Evolutionary conservation across 2,329 filamentous ascomycete genomes (phyloP).

Genomic region (Grosmannia clavigera): DNA sequence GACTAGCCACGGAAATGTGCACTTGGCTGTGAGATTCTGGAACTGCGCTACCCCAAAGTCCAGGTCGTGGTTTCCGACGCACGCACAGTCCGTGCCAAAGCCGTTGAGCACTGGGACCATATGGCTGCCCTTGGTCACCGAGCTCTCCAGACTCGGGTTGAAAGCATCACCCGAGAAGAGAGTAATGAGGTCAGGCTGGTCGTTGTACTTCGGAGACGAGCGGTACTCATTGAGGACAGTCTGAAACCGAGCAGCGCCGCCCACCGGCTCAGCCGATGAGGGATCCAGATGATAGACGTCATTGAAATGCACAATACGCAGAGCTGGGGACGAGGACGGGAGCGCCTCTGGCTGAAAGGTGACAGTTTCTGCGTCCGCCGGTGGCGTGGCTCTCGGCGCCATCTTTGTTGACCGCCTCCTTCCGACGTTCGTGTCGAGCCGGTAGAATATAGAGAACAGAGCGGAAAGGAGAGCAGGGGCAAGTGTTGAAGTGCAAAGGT

Average conservation of each 20-base stretch:
- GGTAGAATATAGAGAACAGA: background rate
- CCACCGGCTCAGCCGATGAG: conserved; percentile 66
- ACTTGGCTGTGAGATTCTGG: conserved; percentile 57
- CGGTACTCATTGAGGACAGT: conserved; percentile 66
- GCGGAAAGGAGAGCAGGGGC: background rate
- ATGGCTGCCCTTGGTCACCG: conserved; percentile 78
- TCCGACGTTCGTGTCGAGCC: background rate
- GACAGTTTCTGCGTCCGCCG: conserved; percentile 7
- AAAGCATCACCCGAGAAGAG: conserved; percentile 89
- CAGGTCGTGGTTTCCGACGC: conserved; percentile 83
- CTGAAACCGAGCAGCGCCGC: conserved; percentile 71
- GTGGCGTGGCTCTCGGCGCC: background rate
- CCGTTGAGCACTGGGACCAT: conserved; percentile 80
- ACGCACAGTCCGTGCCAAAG: conserved; percentile 67
- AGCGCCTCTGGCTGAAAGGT: conserved; percentile 20
- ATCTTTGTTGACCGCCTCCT: background rate
- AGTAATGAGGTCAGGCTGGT: conserved; percentile 55
- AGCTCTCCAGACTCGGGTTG: conserved; percentile 81
- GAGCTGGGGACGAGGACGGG: conserved; percentile 38
- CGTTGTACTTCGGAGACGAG: conserved; percentile 43
- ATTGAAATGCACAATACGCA: conserved; percentile 83
- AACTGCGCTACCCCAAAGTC: conserved; percentile 84
- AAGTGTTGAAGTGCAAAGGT: background rate
- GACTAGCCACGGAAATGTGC: conserved; percentile 78
- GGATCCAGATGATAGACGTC: conserved; percentile 84